Conservation (phyloP, 208 protist species). For the Crithidia thermophila region DNA sequence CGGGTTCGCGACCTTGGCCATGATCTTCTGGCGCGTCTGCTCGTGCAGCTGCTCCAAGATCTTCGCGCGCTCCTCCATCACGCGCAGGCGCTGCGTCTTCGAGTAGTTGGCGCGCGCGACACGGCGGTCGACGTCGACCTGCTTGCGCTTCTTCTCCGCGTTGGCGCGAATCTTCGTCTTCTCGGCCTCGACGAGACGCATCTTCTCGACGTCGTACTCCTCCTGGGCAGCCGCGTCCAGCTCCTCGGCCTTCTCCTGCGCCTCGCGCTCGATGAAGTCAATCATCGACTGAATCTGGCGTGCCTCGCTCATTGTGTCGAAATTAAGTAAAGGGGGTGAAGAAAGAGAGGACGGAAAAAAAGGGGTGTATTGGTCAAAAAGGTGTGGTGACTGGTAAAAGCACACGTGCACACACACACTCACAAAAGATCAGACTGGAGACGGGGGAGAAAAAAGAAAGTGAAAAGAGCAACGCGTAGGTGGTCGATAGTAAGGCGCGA, state of each 20-base stretch:
- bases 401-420: neutral
- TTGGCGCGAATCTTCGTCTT: slow-evolving; percentile 83
- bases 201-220: slow-evolving; percentile 92
- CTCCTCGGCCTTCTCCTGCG: slow-evolving; percentile 91
- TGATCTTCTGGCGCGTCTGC: slow-evolving; percentile 61
- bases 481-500: too few species aligned
- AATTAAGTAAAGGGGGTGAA: slow-evolving; percentile 3
- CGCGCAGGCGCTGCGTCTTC: slow-evolving; percentile 76
- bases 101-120: slow-evolving; percentile 87
- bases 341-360: neutral
- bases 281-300: slow-evolving; percentile 94
- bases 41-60: slow-evolving; percentile 83
- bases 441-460: too few species aligned
- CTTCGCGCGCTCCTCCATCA: slow-evolving; percentile 82
- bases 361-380: neutral
- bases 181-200: slow-evolving; percentile 85
- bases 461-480: too few species aligned
- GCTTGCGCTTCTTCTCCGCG: slow-evolving; percentile 80
- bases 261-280: slow-evolving; percentile 94
- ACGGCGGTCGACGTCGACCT: slow-evolving; percentile 84
- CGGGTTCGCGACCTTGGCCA: slow-evolving; percentile 57
- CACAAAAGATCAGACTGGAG: too few species aligned
- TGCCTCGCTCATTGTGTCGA: slow-evolving; percentile 77
- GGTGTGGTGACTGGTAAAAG: neutral
- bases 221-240: slow-evolving; percentile 88